Evolutionary conservation across 1,284 basidiomycete genomes (phyloP).

Genomic region (Dichomitus squalens): DNA sequence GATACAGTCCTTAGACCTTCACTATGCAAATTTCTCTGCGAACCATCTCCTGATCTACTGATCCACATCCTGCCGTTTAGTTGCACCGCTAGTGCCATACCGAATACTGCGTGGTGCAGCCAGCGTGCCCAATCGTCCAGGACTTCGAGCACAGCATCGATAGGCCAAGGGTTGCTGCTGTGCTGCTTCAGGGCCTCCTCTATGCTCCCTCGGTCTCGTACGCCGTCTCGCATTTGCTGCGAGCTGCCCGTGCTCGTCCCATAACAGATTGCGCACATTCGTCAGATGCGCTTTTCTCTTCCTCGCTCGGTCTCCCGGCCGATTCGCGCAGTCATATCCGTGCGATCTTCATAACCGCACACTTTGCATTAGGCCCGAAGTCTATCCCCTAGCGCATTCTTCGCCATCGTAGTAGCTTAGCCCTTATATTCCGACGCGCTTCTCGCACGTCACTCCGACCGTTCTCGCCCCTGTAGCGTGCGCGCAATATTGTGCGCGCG

Average conservation of each 20-base stretch:
- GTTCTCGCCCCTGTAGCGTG: slow-evolving; percentile 3
- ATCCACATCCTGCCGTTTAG: slow-evolving; percentile 6
- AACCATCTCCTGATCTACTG: slow-evolving; percentile 8
- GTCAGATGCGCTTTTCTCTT: background rate
- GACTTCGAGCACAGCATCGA: slow-evolving; percentile 4
- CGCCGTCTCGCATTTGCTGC: slow-evolving; percentile 7
- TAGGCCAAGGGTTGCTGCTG: background rate
- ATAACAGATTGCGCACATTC: background rate
- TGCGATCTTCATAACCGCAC: slow-evolving; percentile 8
- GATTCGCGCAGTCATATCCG: background rate
- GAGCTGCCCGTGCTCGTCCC: background rate
- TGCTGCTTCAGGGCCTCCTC: background rate
- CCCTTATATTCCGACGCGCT: background rate
- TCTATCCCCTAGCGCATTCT: slow-evolving; percentile 5
- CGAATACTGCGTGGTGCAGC: background rate
- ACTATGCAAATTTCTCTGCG: slow-evolving; percentile 8
- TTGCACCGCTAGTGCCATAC: background rate
- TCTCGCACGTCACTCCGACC: background rate
- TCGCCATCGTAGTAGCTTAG: background rate
- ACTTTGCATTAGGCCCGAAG: no score
- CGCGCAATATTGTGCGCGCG: background rate
- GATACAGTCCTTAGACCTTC: slow-evolving; percentile 1
- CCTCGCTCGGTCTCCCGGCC: background rate
- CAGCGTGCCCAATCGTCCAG: slow-evolving; percentile 8
- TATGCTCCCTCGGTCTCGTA: background rate